Evolutionary conservation across 208 protist species (phyloP).

Genomic region (Wallacemonas sp.): DNA sequence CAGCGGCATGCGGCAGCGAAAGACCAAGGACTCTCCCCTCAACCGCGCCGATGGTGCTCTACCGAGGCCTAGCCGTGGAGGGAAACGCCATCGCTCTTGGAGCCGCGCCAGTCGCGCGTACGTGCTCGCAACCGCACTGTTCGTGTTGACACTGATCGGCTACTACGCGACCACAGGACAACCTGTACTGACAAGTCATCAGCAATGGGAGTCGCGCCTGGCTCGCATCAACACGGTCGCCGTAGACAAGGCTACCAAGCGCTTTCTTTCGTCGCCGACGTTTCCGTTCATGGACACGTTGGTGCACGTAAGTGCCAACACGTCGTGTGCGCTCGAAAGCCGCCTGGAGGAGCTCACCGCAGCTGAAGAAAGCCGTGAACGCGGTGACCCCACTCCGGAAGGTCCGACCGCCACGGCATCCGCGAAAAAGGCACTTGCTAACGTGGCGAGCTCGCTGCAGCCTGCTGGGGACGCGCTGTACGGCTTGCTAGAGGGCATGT

Average conservation of each 20-base stretch:
- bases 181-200: background rate
- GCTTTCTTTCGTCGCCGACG: background rate
- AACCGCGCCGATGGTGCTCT: too few species aligned
- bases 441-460: conserved; percentile 4
- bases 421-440: background rate
- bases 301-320: conserved; percentile 19
- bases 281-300: conserved; percentile 4
- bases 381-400: background rate
- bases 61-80: background rate
- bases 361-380: background rate
- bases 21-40: background rate
- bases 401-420: background rate
- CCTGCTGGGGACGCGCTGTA: conserved; percentile 31
- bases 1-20: too few species aligned
- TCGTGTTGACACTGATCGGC: background rate
- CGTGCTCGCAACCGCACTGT: conserved; percentile 7
- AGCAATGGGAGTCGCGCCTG: background rate
- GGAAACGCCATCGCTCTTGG: background rate
- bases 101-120: conserved; percentile 7
- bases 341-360: conserved; percentile 5
- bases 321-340: background rate
- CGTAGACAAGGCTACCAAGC: background rate
- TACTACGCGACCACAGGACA: background rate
- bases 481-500: conserved; percentile 27
- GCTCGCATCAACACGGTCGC: background rate